These are phyloP conservation scores for Colletotrichum ledebouriae DNA, from an alignment of 2,329 filamentous ascomycete genomes.

Conservation along the genomic window DNA sequence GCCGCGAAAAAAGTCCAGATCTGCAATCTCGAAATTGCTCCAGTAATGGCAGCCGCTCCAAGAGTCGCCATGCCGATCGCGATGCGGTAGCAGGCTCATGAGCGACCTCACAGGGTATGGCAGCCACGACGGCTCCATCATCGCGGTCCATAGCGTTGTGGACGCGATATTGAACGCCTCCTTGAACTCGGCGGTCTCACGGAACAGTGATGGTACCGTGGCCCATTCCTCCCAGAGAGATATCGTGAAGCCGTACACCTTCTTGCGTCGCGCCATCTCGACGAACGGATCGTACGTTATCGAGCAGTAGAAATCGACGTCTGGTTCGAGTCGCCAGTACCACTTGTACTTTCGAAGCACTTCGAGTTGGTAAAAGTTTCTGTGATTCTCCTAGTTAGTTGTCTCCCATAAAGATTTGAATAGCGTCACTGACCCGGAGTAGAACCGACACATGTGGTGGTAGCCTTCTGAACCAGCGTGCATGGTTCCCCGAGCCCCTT, in stretches of 20 bases:
- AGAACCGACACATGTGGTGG: constrained; percentile 59
- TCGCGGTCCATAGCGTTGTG: constrained; percentile 56
- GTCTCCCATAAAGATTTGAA: not conserved
- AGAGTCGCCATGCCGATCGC: constrained; percentile 54
- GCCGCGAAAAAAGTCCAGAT: constrained; percentile 60
- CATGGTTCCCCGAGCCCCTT: constrained; percentile 50
- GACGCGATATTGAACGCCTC: constrained; percentile 51
- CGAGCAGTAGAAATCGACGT: constrained; percentile 59
- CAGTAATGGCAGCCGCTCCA: constrained; percentile 63
- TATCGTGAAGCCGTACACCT: constrained; percentile 61
- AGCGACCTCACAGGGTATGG: constrained; percentile 57
- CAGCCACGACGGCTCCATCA: constrained; percentile 56
- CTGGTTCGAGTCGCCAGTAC: constrained; percentile 62
- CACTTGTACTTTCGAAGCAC: constrained; percentile 58
- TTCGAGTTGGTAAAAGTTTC: constrained; percentile 59
- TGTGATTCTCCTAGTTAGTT: constrained; percentile 38
- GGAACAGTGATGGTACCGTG: constrained; percentile 59
- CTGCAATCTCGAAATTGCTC: constrained; percentile 63
- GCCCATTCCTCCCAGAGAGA: constrained; percentile 58
- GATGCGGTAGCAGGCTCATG: constrained; percentile 54
- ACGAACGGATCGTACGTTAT: constrained; percentile 63
- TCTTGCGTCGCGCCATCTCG: constrained; percentile 58
- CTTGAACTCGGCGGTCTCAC: constrained; percentile 57
- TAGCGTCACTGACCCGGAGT: constrained; percentile 55
- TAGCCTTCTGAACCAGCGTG: constrained; percentile 57